Base-by-base conservation (phyloP, 1,284 basidiomycete species). In the Trametes versicolor region DNA sequence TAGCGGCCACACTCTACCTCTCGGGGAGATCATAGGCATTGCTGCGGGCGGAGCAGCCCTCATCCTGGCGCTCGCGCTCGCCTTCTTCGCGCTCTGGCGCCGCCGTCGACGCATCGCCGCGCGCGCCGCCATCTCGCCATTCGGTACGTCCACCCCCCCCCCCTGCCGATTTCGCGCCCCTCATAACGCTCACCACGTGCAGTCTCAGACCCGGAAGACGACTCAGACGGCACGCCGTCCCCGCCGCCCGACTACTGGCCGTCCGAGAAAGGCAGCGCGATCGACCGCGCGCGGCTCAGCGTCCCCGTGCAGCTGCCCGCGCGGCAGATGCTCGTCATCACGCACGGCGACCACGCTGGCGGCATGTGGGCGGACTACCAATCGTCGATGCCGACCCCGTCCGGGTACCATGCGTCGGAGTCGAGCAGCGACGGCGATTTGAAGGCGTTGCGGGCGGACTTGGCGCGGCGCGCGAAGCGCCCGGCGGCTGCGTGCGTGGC, bases 371-470 rank as follows among this genome's bases (percentile, higher is more conserved):
- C 45, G 5, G 56, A 58, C 47, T 58, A 48, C 45, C 25, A 37
- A 32, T 62, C 58, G 17, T 49, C 45, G 51, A 63, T 65, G 34
- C 64, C 64, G 25, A 52, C 17, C 19, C 10, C 32, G 9, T 36
- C 51, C 3, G 34, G 7, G 17, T 32, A 17, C 19, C 50, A n/a
- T 13, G 23, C 34, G 10, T 21, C 51, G 13, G 51, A 21, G 13
- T 52, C 51, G 10, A 37, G n/a, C 32, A 4, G 6, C 17, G 29
- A n/a, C 12, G 19, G 9, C n/a, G 19, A 19, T 23, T 21, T 23
- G n/a, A 47, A 23, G 45, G n/a, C 9, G 45, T 47, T 9, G 21
- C 45, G 15, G 4, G 29, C 29, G 29, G 29, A 41, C 12, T 41
- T 41, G 19, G 39, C 39, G 39, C 29, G 29, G 4, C 29, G 29